phyloP scores from a whole-genome alignment of 768 basidiomycete species.

The Suillus subluteus region DNA sequence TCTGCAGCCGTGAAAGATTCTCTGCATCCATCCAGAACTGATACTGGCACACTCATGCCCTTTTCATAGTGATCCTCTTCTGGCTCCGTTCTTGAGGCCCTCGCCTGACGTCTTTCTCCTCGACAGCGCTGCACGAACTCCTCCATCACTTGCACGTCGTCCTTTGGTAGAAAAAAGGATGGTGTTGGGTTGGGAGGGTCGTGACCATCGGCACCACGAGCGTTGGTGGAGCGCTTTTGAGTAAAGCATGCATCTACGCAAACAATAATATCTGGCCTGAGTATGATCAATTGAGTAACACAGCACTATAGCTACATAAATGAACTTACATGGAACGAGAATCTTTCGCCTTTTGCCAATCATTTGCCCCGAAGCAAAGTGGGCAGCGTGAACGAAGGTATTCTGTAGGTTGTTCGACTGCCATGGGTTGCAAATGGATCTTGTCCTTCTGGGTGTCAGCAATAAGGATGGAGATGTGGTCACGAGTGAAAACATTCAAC shows the following conservation, averaged over 20 bases:
- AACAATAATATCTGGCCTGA: slow-evolving; percentile 32
- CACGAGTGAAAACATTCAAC: slow-evolving; percentile 13
- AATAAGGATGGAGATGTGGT: slow-evolving; percentile 19
- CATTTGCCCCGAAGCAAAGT: slow-evolving; percentile 26
- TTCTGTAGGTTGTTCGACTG: slow-evolving; percentile 13
- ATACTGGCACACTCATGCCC: no score
- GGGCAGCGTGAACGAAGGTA: slow-evolving; percentile 30
- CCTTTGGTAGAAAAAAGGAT: slow-evolving; percentile 25
- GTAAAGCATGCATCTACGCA: slow-evolving; percentile 39
- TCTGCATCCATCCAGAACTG: no score
- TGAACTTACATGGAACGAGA: slow-evolving; percentile 6
- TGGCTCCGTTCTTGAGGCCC: no score
- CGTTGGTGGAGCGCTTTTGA: slow-evolving; percentile 30
- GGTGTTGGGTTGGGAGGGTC: neutral
- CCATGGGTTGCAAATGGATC: slow-evolving; percentile 2
- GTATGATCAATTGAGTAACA: neutral
- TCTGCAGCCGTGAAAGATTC: no score
- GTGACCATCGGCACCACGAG: slow-evolving; percentile 11
- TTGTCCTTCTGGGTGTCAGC: neutral
- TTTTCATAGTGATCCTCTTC: no score
- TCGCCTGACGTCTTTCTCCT: neutral
- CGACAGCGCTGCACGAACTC: slow-evolving; percentile 8
- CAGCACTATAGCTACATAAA: neutral
- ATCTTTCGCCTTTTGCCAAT: slow-evolving; percentile 4
- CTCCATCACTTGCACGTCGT: slow-evolving; percentile 25